Base-by-base conservation (phyloP, 352 stramenopile genomes). In the Globisporangium abappressorium region DNA sequence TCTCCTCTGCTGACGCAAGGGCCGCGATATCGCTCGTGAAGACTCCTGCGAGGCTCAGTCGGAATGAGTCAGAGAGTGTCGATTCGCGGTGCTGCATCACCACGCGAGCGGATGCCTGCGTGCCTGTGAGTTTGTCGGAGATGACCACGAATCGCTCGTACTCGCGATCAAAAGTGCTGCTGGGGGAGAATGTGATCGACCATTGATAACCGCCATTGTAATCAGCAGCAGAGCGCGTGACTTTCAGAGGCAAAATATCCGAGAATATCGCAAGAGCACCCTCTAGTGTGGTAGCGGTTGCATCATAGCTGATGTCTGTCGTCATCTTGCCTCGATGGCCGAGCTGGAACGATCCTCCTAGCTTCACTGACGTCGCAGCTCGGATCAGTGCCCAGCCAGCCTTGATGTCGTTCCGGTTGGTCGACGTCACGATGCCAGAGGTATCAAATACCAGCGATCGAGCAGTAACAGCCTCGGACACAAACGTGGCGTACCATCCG, bases 21-120 rank as follows among this genome's bases (percentile, higher is more conserved):
- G 69, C 64, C 0, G 69, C 24, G 8, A 83, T 61, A 33, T 65
- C 26, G 0, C 33, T 46, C 0, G 76, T 75, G 38, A 66, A 79
- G 8, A 49, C 43, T 3, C 65, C 68, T 26, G 71, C 68, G 5
- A 76, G 64, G 2, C 72, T 69, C 11, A 83, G 57, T 14, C 58
- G 66, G 38, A 83, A 81, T 0, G 67, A 70, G 0, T 71, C 76
- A 38, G 41, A 14, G 6, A 81, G 57, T 1, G 61, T 70, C 5
- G 67, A 77, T 1, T 66, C 72, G 20, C 61, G 41, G 41, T 47
- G 41, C 15, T 47, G 41, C 41, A 4, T 9, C 41, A 47, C 41
- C 14, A 47, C 41, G 14, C 41, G 41, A 47, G 41, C 14, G 20
- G 41, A n/a, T 8, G 41, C 41, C 41, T 47, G 41, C 0, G 41